phyloP scores from a whole-genome alignment of 208 protist genomes.

The Crithidia thermophila region DNA sequence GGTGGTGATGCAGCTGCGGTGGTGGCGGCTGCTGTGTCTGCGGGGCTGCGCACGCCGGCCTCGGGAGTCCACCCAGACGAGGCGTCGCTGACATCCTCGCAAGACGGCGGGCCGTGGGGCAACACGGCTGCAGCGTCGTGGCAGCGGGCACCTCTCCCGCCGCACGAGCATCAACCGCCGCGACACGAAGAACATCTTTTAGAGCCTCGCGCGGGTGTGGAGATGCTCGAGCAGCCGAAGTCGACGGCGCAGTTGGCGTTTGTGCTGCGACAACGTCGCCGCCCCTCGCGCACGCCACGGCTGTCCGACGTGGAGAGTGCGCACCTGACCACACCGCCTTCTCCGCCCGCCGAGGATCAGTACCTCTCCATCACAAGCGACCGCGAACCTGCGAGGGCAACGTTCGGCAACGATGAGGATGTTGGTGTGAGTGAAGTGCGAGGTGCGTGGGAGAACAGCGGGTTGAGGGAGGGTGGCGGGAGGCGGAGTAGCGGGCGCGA shows the following conservation, averaged over 20 bases:
- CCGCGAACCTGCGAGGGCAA: too few relatives aligned
- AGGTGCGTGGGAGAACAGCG: too few relatives aligned
- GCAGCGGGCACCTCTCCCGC: neutral
- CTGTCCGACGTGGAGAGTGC: neutral
- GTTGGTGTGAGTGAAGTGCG: neutral
- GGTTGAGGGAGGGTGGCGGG: too few relatives aligned
- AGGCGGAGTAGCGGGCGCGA: too few relatives aligned
- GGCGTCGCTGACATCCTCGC: constrained; percentile 3
- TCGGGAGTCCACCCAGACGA: neutral
- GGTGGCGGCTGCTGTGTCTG: too few relatives aligned
- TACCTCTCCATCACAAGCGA: neutral
- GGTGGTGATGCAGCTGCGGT: neutral
- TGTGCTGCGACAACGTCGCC: neutral
- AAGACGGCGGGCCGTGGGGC: neutral
- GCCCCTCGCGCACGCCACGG: constrained; percentile 14
- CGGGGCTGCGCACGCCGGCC: neutral
- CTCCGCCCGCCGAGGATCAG: neutral
- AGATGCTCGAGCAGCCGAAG: too few relatives aligned
- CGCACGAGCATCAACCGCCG: too few relatives aligned
- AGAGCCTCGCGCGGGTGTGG: too few relatives aligned
- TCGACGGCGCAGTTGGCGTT: neutral
- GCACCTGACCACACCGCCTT: neutral
- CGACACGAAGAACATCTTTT: too few relatives aligned
- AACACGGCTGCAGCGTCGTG: constrained; percentile 10
- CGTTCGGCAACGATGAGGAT: too few relatives aligned